A percentile compares a stretch with the other conserved stretches of the same genome.
Conservation (phyloP, 257 asterid genomes). For the Salvia splendens region DNA sequence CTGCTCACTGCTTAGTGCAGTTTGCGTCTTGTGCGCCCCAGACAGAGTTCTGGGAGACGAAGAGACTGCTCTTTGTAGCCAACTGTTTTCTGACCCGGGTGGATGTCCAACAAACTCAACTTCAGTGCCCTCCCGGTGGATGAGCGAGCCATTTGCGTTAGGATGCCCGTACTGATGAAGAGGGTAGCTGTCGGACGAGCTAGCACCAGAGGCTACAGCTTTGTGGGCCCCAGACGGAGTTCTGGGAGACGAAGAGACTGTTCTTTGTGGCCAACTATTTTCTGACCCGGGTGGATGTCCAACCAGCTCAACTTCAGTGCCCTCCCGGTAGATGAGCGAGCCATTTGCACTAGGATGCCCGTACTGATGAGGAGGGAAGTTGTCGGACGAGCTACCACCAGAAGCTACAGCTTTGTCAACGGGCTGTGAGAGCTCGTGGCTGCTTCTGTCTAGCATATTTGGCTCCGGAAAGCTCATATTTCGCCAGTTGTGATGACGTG, state of each 20-base stretch:
- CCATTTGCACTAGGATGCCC: constrained; percentile 39
- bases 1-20: constrained; percentile 41
- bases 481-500: constrained; percentile 39
- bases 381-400: constrained; percentile 28
- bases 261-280: constrained; percentile 36
- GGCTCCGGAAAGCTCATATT: constrained; percentile 37
- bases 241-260: constrained; percentile 37
- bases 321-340: constrained; percentile 39
- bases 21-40: constrained; percentile 37
- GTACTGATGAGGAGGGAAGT: constrained; percentile 45
- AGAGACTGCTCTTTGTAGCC: constrained; percentile 37
- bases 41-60: constrained; percentile 39
- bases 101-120: constrained; percentile 35
- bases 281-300: constrained; percentile 35
- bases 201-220: background rate
- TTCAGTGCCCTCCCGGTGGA: constrained; percentile 47
- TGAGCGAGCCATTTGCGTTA: constrained; percentile 32
- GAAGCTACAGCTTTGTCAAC: constrained; percentile 32
- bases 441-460: constrained; percentile 42
- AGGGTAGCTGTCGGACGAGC: constrained; percentile 37
- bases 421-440: constrained; percentile 41
- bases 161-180: constrained; percentile 44
- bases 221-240: constrained; percentile 36
- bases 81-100: constrained; percentile 33
- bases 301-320: constrained; percentile 39